Conservation (phyloP, 1,139 yeast genomes). For the Taphrina wiesneri region DNA sequence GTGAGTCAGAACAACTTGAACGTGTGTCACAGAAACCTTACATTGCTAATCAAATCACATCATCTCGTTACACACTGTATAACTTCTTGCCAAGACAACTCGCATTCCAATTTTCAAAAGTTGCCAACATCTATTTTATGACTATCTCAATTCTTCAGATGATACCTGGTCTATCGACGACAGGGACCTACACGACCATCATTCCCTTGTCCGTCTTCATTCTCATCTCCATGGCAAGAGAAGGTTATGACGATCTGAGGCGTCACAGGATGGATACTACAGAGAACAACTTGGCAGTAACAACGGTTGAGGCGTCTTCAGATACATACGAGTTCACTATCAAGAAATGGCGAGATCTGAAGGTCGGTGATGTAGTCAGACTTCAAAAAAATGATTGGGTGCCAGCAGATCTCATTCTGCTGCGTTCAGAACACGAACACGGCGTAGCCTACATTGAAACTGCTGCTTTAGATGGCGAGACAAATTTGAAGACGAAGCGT, state of each 20-base stretch:
- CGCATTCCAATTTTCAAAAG: constrained; percentile 83
- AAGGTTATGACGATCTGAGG: constrained; percentile 89
- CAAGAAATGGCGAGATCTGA: constrained; percentile 65
- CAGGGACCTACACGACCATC: constrained; percentile 94
- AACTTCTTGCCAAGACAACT: constrained; percentile 86
- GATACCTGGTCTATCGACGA: constrained; percentile 97
- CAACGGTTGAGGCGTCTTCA: constrained; percentile 44
- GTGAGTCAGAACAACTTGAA: constrained; percentile 51
- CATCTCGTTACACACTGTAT: constrained; percentile 79
- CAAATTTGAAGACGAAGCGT: constrained; percentile 73
- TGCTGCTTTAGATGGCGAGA: constrained; percentile 97
- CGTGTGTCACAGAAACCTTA: constrained; percentile 69
- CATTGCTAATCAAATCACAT: constrained; percentile 67
- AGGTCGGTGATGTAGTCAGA: constrained; percentile 80
- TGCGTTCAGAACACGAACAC: constrained; percentile 65
- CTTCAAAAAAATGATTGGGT: constrained; percentile 82
- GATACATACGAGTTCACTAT: constrained; percentile 4
- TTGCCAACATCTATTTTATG: constrained; percentile 60
- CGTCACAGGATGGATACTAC: constrained; percentile 81
- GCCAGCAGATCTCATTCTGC: constrained; percentile 81
- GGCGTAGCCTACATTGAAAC: constrained; percentile 87
- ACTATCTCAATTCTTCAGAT: constrained; percentile 83
- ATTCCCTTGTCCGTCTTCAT: constrained; percentile 83
- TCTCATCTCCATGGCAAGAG: constrained; percentile 86
- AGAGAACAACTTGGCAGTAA: constrained; percentile 69